A percentile compares a stretch with the other conserved stretches of the same genome.
These are phyloP conservation scores for Suhomyces prunicola DNA, from an alignment of 805 yeast genomes.

Conservation along the genomic window DNA sequence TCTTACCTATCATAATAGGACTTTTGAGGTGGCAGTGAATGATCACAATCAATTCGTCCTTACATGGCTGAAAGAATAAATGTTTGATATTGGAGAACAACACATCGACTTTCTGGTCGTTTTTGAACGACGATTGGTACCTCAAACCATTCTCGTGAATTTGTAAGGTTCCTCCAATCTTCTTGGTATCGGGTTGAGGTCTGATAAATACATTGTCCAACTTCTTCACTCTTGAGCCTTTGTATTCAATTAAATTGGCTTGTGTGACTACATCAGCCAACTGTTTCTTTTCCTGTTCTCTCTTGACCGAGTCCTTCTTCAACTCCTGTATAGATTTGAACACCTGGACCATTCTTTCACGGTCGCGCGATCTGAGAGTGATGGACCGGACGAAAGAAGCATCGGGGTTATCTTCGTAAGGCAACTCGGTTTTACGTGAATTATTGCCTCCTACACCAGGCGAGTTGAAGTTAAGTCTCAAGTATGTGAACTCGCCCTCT, in stretches of 20 bases:
- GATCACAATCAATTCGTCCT: slow-evolving; percentile 87
- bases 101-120: slow-evolving; percentile 85
- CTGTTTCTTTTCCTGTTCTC: slow-evolving; percentile 87
- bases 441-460: slow-evolving; percentile 82
- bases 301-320: slow-evolving; percentile 85
- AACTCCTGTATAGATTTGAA: slow-evolving; percentile 86
- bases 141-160: slow-evolving; percentile 96
- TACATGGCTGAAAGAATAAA: slow-evolving; percentile 92
- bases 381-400: slow-evolving; percentile 84
- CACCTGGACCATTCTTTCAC: slow-evolving; percentile 86
- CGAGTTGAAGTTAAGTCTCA: slow-evolving; percentile 87
- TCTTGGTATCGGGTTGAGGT: slow-evolving; percentile 96
- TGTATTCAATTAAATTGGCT: slow-evolving; percentile 78
- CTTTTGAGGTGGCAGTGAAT: slow-evolving; percentile 90
- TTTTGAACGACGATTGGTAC: slow-evolving; percentile 80
- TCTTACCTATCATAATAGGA: slow-evolving; percentile 93
- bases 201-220: slow-evolving; percentile 86
- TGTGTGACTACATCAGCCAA: slow-evolving; percentile 93
- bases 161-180: slow-evolving; percentile 84
- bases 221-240: slow-evolving; percentile 80
- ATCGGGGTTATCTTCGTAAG: slow-evolving; percentile 85
- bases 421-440: slow-evolving; percentile 72
- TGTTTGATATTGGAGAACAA: slow-evolving; percentile 89
- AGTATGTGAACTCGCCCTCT: slow-evolving; percentile 90
- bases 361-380: slow-evolving; percentile 85